Base-by-base conservation (phyloP, 2,329 filamentous ascomycete genomes). In the Phaeosphaeriaceae sp. region DNA sequence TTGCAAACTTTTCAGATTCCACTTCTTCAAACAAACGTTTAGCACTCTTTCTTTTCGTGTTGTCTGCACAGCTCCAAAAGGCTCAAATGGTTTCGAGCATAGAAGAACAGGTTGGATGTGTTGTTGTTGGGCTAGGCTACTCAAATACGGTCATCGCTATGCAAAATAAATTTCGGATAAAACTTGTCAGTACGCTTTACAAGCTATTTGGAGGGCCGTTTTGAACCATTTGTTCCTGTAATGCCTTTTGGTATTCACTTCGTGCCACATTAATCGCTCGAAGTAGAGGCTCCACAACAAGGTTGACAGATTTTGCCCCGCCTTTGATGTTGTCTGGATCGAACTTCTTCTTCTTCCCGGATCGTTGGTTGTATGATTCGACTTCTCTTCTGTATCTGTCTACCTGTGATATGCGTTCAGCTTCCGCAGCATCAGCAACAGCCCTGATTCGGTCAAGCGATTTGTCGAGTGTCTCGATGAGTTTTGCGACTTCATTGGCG, bases 361-460 rank as follows among this genome's bases (percentile, higher is more conserved):
- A 94, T 54, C 82, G 81, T 63, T 89, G 81, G 60, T 86, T 88
- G 49, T 89, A 79, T 47, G 87, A 84, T 43, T 87, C 81, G 13
- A 90, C 87, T 62, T 92, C 86, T 56, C 83, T 81, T 73, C 87
- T 90, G 52, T 86, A 77, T 42, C 79, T 81, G 34, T 85, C 83
- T 13, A 95, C 83, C 44, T 85, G 79, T n/a, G 81, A 79, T 42
- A 86, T 79, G 23, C 90, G 83, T 54, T 90, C 88, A 46, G 78
- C 79, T 66, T 97, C 92, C 0, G 94, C 94, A 62, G 90, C 87
- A 12, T 85, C 82, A 0, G 88, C 89, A 1, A 97, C 89, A 13
- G 87, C 86, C 48, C 88, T 83, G 71, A 97, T 93, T 20, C 94
- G 85, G 51, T 88, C 84, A 47, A 87, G 79, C 0, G 91, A 93